Base-by-base conservation (phyloP, 78 protist genomes). In the Cyanophora paradoxa region DNA sequence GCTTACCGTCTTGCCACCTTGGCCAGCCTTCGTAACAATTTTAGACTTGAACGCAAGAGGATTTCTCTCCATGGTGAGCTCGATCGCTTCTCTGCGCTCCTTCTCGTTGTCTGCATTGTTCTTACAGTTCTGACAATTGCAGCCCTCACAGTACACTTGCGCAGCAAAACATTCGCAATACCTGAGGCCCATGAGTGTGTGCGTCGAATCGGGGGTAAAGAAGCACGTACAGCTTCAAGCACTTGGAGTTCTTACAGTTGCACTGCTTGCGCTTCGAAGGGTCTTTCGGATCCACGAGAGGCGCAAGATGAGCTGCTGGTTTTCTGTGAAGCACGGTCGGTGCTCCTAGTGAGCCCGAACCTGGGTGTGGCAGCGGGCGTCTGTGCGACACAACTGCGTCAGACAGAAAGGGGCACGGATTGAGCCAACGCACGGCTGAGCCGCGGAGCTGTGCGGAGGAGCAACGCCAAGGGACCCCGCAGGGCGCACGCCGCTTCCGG, bases 201-300 rank as follows among this genome's bases (percentile, higher is more conserved):
- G 17, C 26, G 22, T 10, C 11, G 4, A 11, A 11, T 34, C 72
- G 46, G 24, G 33, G 10, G 26, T 28, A 11, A n/a, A 67, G 10
- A n/a, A 40, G 39, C 19, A 46, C 74, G 74, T 82, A 89, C 77
- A 88, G 68, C 66, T 88, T 88, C 26, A 88, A 61, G 72, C 93
- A 88, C 34, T 78, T 84, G 26, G 90, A 85, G 48, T 85, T 88
- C 57, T 85, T 82, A 79, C 93, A 88, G 61, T 88, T 84, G 82
- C 93, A 88, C 75, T 17, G 72, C 62, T 65, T 81, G 40, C 82
- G 62, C 64, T 46, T 62, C 39, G n/a, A n/a, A n/a, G n/a, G n/a
- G n/a, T n/a, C n/a, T n/a, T n/a, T n/a, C n/a, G n/a, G n/a, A n/a
- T n/a, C n/a, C n/a, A n/a, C n/a, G n/a, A n/a, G n/a, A n/a, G n/a